Evolutionary conservation across 805 yeast genomes (phyloP), one percentile per base, ranked within the genome.

Genomic region (Candida sonorensis): DNA sequence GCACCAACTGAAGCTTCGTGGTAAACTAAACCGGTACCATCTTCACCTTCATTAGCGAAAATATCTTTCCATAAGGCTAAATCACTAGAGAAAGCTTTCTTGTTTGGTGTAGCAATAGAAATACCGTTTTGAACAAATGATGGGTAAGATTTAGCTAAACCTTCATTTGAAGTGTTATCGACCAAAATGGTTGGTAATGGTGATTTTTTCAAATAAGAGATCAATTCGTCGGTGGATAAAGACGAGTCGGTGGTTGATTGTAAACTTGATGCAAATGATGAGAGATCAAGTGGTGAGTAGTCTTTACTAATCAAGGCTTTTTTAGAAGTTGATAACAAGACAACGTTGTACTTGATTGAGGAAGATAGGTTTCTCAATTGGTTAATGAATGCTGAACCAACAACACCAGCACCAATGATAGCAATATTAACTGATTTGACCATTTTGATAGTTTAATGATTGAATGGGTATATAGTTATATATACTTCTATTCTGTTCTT

Each of bases 1-100:
- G 99, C 99, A 54, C 97, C 97, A 37, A 92, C 97, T 7, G 97
- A 86, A 31, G 98, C 94, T 69, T 92, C 99, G 55, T 92, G 98
- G 69, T 87, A 90, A 27, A 87, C 94, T 42, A 90, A 68, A 25
- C 86, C 88, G 30, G 77, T 78, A 23, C 66, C 64, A 29, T 72
- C 67, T 24, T 64, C 61, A 23, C 66, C 69, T 22, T 81, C 71
- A 31, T 61, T 59, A 22, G 57, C 52, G 49, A 84, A 84, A 34
- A 92, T 75, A 31, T 71, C 68, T 35, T 84, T 72, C 97, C 97
- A 92, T 10, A 78, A 62, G 16, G 64, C 57, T 40, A 82, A 61
- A 35, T 75, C 81, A 26, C 87, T 70, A 8, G 97, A 87, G 54
- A 92, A 92, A 0, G 94, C 99, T 69, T 92, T 92, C 63, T 92